Evolutionary conservation across 805 yeast species (phyloP).

Genomic region (Kuraishia borneana): DNA sequence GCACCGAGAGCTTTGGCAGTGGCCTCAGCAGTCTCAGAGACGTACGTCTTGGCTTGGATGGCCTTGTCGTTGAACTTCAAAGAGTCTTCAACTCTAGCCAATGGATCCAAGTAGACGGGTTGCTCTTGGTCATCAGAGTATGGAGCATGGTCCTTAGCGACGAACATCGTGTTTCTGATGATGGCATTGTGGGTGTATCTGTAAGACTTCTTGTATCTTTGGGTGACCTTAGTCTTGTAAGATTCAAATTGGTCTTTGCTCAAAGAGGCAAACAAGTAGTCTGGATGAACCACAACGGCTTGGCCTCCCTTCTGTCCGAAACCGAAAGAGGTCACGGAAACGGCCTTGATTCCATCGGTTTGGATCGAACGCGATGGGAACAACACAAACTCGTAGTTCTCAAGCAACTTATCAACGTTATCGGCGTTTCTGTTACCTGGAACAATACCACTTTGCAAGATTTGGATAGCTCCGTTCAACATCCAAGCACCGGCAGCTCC

Average conservation of each 20-base stretch:
- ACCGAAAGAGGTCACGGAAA: conserved; percentile 94
- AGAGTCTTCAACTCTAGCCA: conserved; percentile 55
- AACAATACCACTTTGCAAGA: conserved; percentile 82
- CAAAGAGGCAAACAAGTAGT: conserved; percentile 81
- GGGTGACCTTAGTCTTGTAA: conserved; percentile 59
- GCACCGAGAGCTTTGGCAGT: conserved; percentile 55
- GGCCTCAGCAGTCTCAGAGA: conserved; percentile 34
- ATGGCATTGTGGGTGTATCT: conserved; percentile 94
- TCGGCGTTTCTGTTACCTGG: conserved; percentile 99
- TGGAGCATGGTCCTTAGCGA: conserved; percentile 90
- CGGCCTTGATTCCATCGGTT: conserved; percentile 97
- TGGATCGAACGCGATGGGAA: conserved; percentile 90
- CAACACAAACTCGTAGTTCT: conserved; percentile 78
- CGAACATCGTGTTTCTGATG: conserved; percentile 82
- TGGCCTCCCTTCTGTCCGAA: conserved; percentile 99
- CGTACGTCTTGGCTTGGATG: conserved; percentile 36
- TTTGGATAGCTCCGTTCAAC: conserved; percentile 96
- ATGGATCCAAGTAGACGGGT: conserved; percentile 90
- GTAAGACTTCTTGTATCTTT: conserved; percentile 84
- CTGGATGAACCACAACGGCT: conserved; percentile 85
- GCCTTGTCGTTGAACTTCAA: conserved; percentile 37
- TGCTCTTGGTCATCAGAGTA: conserved; percentile 82
- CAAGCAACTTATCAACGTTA: conserved; percentile 76
- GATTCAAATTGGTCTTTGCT: conserved; percentile 59
- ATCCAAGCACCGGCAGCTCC: conserved; percentile 99